Evolutionary conservation across 306 rosid species (phyloP), one percentile per base, ranked within the genome.

Genomic region (Cucurbita maxima): DNA sequence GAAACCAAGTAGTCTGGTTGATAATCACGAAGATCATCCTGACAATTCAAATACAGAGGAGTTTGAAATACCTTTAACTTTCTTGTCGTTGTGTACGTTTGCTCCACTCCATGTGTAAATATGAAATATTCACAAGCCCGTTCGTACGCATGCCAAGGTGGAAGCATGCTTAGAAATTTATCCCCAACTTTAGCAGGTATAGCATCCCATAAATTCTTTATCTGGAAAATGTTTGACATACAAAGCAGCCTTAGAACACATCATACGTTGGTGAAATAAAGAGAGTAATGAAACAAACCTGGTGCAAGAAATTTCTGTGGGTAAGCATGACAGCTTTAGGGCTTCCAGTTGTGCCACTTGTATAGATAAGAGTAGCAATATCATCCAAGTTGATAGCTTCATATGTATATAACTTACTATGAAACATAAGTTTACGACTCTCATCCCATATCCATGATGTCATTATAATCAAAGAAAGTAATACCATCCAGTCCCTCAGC

Each of bases 141-240:
- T 82, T 94, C 98, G 61, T 94, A 94, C 10, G 97, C 97, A 78
- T 94, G 98, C 98, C 98, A 94, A 53, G 98, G 84, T 73, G 98
- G 97, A 81, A 94, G 84, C 91, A 94, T 89, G 80, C 91, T 90
- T 83, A 94, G 81, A 83, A 90, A 86, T 85, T 88, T 89, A 86
- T 94, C 96, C 75, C 97, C 97, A 67, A 56, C 75, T 83, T 81
- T 79, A 78, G 90, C 87, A 73, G 97, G 97, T 51, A 90, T 96
- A 77, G 85, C 6, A 66, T 89, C 92, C 82, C 89, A 78, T 53
- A 94, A 78, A 81, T 83, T 91, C 51, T 83, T 86, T 63, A 94
- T 81, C 98, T 90, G 75, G 44, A 76, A 84, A 81, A 76, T 19
- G 36, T 57, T 74, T 60, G 72, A 30, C 55, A 71, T 8, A 18